Evolutionary conservation across 2,329 filamentous ascomycete species (phyloP).

Genomic region (Talaromyces sp.): DNA sequence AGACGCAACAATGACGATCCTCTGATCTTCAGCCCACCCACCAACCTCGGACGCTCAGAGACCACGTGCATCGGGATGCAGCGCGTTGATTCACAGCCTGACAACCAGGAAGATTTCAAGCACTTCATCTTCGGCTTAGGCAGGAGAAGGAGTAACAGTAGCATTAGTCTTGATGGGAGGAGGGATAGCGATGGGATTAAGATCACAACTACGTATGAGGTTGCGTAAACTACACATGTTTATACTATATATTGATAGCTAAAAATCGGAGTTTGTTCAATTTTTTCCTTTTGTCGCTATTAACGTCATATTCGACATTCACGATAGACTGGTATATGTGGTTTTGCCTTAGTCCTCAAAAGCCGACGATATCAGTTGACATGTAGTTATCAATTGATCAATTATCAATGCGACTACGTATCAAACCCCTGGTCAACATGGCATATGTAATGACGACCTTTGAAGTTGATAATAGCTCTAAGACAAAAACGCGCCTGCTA

Average conservation of each 20-base stretch:
- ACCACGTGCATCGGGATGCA: background rate
- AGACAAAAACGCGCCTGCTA: background rate
- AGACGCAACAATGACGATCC: slow-evolving; percentile 12
- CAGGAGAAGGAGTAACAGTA: background rate
- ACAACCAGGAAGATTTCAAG: background rate
- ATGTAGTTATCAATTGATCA: background rate
- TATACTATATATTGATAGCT: background rate
- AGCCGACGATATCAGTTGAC: background rate
- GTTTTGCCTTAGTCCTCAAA: background rate
- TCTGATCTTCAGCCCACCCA: slow-evolving; percentile 11
- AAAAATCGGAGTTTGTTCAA: background rate
- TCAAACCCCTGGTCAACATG: background rate
- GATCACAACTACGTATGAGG: slow-evolving; percentile 19
- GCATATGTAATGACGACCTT: background rate
- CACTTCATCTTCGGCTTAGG: background rate
- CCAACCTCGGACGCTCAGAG: slow-evolving; percentile 7
- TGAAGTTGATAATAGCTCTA: background rate
- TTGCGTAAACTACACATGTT: background rate
- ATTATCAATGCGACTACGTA: background rate
- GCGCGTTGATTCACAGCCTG: background rate
- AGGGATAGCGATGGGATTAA: slow-evolving; percentile 15
- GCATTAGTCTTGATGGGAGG: slow-evolving; percentile 11
- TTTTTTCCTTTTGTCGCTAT: background rate
- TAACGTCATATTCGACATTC: background rate
- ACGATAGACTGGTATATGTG: too few relatives aligned